Evolutionary conservation across 257 asterid genomes (phyloP).

Genomic region (Petrea volubilis): DNA sequence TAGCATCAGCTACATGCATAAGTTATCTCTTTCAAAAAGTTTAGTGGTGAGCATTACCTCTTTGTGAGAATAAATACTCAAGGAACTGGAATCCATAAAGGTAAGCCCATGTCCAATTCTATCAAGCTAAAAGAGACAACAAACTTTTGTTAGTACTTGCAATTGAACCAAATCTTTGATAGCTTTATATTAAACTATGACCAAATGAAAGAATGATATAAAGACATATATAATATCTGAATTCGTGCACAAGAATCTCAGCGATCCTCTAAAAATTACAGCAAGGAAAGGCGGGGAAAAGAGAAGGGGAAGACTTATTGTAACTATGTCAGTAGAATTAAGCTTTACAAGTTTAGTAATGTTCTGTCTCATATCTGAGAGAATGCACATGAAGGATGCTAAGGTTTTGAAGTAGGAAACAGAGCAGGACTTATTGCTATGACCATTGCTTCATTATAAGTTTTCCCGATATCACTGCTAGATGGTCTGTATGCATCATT

Average conservation of each 20-base stretch:
- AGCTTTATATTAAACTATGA: neutral
- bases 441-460: conserved; percentile 20
- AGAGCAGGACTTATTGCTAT: neutral
- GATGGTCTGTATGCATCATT: conserved; percentile 46
- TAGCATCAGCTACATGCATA: neutral
- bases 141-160: neutral
- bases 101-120: conserved; percentile 21
- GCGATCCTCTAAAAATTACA: neutral
- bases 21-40: too few relatives aligned
- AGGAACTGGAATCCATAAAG: conserved; percentile 31
- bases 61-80: conserved; percentile 32
- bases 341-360: neutral
- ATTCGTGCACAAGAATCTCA: neutral
- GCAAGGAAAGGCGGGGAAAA: neutral
- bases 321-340: neutral
- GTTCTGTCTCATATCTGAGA: neutral
- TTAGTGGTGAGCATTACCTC: conserved; percentile 33
- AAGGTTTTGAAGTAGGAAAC: neutral
- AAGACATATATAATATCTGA: neutral
- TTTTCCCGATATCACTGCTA: conserved; percentile 33
- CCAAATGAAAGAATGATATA: neutral
- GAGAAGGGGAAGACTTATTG: neutral
- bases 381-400: neutral
- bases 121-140: conserved; percentile 27
- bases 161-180: neutral